Conservation (phyloP, 2,329 filamentous ascomycete species). For the Periconia digitata region DNA sequence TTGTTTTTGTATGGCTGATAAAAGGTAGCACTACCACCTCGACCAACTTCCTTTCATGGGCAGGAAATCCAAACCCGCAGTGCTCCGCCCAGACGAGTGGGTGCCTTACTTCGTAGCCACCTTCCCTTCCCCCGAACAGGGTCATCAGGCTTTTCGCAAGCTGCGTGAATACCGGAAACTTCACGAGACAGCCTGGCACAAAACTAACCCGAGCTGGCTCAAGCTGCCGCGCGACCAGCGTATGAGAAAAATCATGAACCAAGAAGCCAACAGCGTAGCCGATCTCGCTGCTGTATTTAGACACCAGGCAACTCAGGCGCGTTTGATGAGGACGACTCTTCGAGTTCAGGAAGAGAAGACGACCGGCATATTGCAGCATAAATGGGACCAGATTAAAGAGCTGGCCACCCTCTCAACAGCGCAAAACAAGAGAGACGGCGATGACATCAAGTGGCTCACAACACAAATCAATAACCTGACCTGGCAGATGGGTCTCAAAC, state of each 20-base stretch:
- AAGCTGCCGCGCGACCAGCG: slow-evolving; percentile 52
- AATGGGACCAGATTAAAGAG: slow-evolving; percentile 26
- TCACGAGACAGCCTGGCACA: slow-evolving; percentile 58
- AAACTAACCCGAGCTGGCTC: slow-evolving; percentile 44
- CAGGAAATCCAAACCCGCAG: slow-evolving; percentile 63
- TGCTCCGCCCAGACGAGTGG: slow-evolving; percentile 65
- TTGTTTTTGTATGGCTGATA: slow-evolving; percentile 3
- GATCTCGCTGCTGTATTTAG: slow-evolving; percentile 60
- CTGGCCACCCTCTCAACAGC: slow-evolving; percentile 19
- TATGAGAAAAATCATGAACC: slow-evolving; percentile 61
- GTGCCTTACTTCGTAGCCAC: slow-evolving; percentile 60
- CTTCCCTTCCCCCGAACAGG: slow-evolving; percentile 53
- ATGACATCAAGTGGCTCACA: slow-evolving; percentile 28
- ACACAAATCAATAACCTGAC: slow-evolving; percentile 25
- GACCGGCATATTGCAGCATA: slow-evolving; percentile 18
- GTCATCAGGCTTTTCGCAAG: slow-evolving; percentile 58
- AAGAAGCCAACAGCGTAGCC: slow-evolving; percentile 64
- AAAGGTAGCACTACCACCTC: slow-evolving; percentile 52
- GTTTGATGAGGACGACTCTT: slow-evolving; percentile 19
- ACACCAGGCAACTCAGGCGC: slow-evolving; percentile 48
- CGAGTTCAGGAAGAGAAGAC: slow-evolving; percentile 19
- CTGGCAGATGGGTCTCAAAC: slow-evolving; percentile 26
- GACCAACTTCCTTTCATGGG: slow-evolving; percentile 63
- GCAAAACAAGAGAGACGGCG: slow-evolving; percentile 14
- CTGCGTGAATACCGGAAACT: slow-evolving; percentile 63